Conservation (phyloP, 2,329 filamentous ascomycete genomes). For the Venturia pyrina region DNA sequence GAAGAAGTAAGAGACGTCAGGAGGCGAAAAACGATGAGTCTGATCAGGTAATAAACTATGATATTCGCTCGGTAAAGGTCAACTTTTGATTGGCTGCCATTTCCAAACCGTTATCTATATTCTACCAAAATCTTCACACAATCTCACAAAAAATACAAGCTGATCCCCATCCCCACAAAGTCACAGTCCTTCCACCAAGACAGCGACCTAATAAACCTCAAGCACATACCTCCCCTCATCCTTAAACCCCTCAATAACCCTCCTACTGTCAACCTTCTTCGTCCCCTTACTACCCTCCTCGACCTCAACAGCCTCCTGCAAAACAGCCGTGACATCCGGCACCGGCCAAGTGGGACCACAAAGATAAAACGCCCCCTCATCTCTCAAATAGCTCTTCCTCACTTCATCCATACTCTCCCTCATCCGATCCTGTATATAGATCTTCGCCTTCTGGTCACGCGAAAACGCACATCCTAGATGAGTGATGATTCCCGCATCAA, state of each 20-base stretch:
- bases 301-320: conserved; percentile 79
- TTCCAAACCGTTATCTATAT: neutral
- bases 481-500: conserved; percentile 90
- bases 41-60: too few species aligned
- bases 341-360: conserved; percentile 98
- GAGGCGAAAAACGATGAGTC: too few species aligned
- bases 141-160: neutral
- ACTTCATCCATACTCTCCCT: conserved; percentile 76
- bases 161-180: neutral
- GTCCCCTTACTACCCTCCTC: conserved; percentile 55
- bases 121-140: neutral
- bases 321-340: conserved; percentile 85
- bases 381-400: conserved; percentile 71
- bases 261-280: conserved; percentile 74
- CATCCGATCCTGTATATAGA: conserved; percentile 99
- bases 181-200: too few species aligned
- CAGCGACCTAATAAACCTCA: conserved; percentile 69
- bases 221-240: conserved; percentile 89
- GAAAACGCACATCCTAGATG: conserved; percentile 90
- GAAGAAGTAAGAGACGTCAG: too few species aligned
- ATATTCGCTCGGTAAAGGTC: too few species aligned
- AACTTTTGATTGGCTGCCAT: neutral
- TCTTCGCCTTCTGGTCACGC: conserved; percentile 94
- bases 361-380: conserved; percentile 91
- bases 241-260: conserved; percentile 97